Evolutionary conservation across 2,329 filamentous ascomycete species (phyloP), one percentile per base, ranked within the genome.

Genomic region (Venturia oleaginea): DNA sequence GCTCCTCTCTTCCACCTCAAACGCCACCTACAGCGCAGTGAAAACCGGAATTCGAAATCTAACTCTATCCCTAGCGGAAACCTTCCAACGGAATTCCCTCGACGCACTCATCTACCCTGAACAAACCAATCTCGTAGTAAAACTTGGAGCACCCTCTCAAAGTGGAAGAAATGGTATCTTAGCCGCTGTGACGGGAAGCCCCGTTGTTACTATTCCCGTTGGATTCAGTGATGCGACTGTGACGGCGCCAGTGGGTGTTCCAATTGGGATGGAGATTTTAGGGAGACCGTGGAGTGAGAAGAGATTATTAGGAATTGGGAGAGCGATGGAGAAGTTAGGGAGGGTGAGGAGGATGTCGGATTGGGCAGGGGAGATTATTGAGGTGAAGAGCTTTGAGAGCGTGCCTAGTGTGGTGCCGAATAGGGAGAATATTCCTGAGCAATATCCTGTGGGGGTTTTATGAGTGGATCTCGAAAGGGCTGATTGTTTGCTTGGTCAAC

Each of bases 201-300:
- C 82, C 11, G 82, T 83, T 4, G 76, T 84, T 4, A 81, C 80
- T 2, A 75, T 85, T 0, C 83, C 83, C 0, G 77, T 76, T 0
- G 83, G 82, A 0, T 86, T 85, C 67, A 84, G 82, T 27, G 69
- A 76, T 1, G 68, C 76, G 0, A 81, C 74, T 0, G 69, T 72
- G 0, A 77, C 81, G 11, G 84, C 85, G 19, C 80, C 80, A 0
- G 69, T 79, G 38, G 85, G 85, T 1, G 78, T 88, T 5, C 86
- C 86, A 0, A 79, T 88, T 46, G 86, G 86, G 0, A 81, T 88
- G 79, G 86, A 88, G 74, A 81, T 88, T 27, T 70, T 88, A 65
- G 84, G 86, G 0, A 69, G 76, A 66, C 80, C 80, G 4, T 86
- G 82, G 78, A 77, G 72, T 2, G 86, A 88, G 68, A 75, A 75